A percentile compares a stretch with the other conserved stretches of the same genome.
phyloP scores from a whole-genome alignment of 495 filamentous ascomycete species.

The Penicillium roqueforti region DNA sequence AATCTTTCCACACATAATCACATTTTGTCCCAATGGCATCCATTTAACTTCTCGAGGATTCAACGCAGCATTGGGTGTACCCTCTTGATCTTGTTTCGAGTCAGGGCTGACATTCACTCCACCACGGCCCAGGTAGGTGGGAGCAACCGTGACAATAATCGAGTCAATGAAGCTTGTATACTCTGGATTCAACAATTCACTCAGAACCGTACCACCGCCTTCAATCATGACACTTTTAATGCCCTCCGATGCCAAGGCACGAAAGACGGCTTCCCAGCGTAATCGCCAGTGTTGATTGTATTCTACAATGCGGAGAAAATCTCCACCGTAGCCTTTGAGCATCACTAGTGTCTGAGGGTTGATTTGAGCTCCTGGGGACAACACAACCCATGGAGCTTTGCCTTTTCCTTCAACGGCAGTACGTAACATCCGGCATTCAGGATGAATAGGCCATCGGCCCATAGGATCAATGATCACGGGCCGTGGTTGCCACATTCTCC shows the following conservation, averaged over 20 bases:
- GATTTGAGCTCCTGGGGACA: constrained; percentile 47
- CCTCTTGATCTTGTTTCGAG: constrained; percentile 45
- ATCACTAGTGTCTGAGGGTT: constrained; percentile 42
- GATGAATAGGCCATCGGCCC: constrained; percentile 60
- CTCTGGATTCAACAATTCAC: constrained; percentile 60
- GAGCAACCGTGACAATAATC: constrained; percentile 80
- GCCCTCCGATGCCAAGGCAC: constrained; percentile 52
- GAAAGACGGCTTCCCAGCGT: constrained; percentile 61
- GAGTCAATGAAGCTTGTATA: constrained; percentile 63
- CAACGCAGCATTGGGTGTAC: constrained; percentile 50
- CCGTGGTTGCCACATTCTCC: constrained; percentile 61
- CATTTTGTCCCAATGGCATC: constrained; percentile 68
- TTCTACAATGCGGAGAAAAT: constrained; percentile 46
- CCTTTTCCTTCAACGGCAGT: constrained; percentile 64
- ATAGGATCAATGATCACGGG: constrained; percentile 76
- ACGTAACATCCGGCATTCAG: constrained; percentile 57
- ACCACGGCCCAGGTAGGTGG: constrained; percentile 74
- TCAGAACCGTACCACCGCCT: constrained; percentile 75
- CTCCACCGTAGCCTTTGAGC: constrained; percentile 48
- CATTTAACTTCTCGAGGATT: constrained; percentile 66
- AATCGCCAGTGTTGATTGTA: constrained; percentile 49
- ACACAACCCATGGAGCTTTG: constrained; percentile 66
- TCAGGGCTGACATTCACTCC: constrained; percentile 69
- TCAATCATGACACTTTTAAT: constrained; percentile 84
- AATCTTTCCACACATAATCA: constrained; percentile 69